Conservation (phyloP, 2,329 filamentous ascomycete species). For the Sporothrix sp. region DNA sequence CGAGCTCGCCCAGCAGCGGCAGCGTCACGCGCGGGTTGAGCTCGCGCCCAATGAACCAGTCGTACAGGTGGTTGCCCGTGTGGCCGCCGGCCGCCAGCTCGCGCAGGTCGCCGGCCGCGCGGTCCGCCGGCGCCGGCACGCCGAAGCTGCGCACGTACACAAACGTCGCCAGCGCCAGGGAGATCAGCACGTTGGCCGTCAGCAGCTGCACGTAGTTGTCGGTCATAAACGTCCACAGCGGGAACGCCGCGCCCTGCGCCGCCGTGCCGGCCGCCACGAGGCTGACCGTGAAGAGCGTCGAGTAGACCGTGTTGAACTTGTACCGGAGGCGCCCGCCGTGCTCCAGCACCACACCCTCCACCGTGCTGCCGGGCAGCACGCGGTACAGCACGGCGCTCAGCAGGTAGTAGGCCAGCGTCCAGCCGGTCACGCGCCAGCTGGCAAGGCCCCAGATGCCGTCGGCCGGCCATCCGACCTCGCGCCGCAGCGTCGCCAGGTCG, state of each 20-base stretch:
- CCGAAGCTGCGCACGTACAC: conserved; percentile 77
- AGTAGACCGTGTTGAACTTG: conserved; percentile 68
- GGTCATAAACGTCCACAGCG: conserved; percentile 85
- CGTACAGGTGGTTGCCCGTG: conserved; percentile 78
- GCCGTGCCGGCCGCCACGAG: conserved; percentile 64
- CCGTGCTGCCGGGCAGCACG: conserved; percentile 63
- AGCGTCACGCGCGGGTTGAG: conserved; percentile 78
- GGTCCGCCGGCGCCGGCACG: conserved; percentile 33
- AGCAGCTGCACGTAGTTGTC: conserved; percentile 83
- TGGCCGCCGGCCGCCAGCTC: conserved; percentile 75
- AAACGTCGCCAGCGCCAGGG: conserved; percentile 62
- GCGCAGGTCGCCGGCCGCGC: conserved; percentile 61
- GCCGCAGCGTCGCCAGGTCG: conserved; percentile 61
- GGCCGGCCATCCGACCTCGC: conserved; percentile 71
- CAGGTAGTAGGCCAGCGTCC: conserved; percentile 66
- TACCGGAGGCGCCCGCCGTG: conserved; percentile 71
- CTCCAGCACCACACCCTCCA: conserved; percentile 59
- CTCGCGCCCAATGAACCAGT: conserved; percentile 95
- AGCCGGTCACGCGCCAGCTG: conserved; percentile 59
- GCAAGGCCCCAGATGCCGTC: conserved; percentile 61
- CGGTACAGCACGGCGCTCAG: conserved; percentile 66
- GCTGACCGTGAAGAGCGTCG: conserved; percentile 64
- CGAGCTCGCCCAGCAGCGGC: conserved; percentile 72
- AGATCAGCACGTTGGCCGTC: conserved; percentile 70
- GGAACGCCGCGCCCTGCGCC: conserved; percentile 68